Conservation (phyloP, 1,139 yeast species). For the Debaryomycetaceae sp. region DNA sequence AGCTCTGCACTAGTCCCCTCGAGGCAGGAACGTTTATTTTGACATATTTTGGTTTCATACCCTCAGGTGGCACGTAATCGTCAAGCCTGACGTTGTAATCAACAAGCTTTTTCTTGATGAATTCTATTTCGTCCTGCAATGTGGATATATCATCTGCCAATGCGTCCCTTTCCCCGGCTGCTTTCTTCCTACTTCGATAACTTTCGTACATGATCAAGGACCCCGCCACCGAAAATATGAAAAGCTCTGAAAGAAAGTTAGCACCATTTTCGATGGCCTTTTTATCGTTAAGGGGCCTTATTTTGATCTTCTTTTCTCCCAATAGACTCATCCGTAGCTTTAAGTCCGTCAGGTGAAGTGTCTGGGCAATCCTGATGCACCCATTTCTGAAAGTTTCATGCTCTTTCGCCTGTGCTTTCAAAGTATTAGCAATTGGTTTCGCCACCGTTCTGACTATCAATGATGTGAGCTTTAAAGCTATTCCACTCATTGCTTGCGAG, state of each 20-base stretch:
- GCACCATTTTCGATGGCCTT: slow-evolving; percentile 87
- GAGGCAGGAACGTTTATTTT: slow-evolving; percentile 14
- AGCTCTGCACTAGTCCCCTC: background rate
- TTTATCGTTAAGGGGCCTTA: slow-evolving; percentile 79
- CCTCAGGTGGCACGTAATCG: slow-evolving; percentile 47
- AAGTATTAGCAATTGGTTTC: slow-evolving; percentile 72
- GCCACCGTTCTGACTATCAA: slow-evolving; percentile 74
- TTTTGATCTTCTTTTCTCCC: slow-evolving; percentile 55
- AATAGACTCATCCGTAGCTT: slow-evolving; percentile 59
- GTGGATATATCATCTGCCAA: slow-evolving; percentile 67
- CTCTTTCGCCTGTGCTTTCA: slow-evolving; percentile 75
- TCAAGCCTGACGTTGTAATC: slow-evolving; percentile 39
- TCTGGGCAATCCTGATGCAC: slow-evolving; percentile 74
- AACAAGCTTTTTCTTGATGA: slow-evolving; percentile 47
- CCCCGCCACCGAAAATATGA: slow-evolving; percentile 79
- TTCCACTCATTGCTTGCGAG: slow-evolving; percentile 36
- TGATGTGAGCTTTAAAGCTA: slow-evolving; percentile 75
- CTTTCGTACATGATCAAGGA: slow-evolving; percentile 73
- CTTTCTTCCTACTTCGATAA: slow-evolving; percentile 65
- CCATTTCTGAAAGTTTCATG: slow-evolving; percentile 60
- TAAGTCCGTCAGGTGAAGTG: slow-evolving; percentile 65
- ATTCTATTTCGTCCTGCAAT: slow-evolving; percentile 68
- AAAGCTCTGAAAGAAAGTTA: slow-evolving; percentile 69
- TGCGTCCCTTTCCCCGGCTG: slow-evolving; percentile 55
- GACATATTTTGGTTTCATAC: slow-evolving; percentile 42